phyloP scores from a whole-genome alignment of 345 rosid genomes.

The Camelina sativa region DNA sequence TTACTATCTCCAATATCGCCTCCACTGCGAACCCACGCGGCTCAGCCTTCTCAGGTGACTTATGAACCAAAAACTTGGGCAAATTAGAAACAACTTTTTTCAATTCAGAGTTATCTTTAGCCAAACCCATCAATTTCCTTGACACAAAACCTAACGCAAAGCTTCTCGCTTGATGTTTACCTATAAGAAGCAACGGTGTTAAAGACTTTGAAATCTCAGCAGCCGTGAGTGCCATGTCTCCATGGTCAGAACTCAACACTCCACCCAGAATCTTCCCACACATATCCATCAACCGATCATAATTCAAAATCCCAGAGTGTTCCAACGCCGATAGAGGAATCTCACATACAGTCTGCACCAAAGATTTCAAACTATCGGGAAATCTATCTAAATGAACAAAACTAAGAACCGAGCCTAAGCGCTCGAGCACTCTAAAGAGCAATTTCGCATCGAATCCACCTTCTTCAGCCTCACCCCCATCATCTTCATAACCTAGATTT shows the following conservation, averaged over 20 bases:
- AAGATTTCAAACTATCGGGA: conserved; percentile 75
- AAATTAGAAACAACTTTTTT: conserved; percentile 65
- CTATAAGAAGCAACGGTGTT: conserved; percentile 61
- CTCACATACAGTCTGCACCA: conserved; percentile 72
- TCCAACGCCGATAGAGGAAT: conserved; percentile 59
- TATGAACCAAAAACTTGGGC: conserved; percentile 66
- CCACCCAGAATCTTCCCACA: conserved; percentile 61
- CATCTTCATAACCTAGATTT: conserved; percentile 32
- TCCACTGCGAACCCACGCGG: conserved; percentile 82
- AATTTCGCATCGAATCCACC: conserved; percentile 50
- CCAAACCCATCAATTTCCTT: conserved; percentile 46
- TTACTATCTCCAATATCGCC: conserved; percentile 73
- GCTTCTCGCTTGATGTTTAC: conserved; percentile 67
- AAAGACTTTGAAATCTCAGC: conserved; percentile 73
- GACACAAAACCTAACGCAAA: conserved; percentile 69
- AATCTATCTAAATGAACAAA: conserved; percentile 80
- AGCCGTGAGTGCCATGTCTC: conserved; percentile 62
- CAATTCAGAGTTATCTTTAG: conserved; percentile 50
- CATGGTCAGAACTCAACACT: conserved; percentile 66
- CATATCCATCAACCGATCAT: conserved; percentile 49
- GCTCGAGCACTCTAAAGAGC: conserved; percentile 53
- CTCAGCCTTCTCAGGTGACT: conserved; percentile 94
- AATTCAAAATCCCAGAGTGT: conserved; percentile 42
- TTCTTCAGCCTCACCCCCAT: conserved; percentile 44
- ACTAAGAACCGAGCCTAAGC: conserved; percentile 57